These are phyloP conservation scores for Microcyclospora tardicrescens DNA, from an alignment of 2,329 filamentous ascomycete species.

Conservation along the genomic window DNA sequence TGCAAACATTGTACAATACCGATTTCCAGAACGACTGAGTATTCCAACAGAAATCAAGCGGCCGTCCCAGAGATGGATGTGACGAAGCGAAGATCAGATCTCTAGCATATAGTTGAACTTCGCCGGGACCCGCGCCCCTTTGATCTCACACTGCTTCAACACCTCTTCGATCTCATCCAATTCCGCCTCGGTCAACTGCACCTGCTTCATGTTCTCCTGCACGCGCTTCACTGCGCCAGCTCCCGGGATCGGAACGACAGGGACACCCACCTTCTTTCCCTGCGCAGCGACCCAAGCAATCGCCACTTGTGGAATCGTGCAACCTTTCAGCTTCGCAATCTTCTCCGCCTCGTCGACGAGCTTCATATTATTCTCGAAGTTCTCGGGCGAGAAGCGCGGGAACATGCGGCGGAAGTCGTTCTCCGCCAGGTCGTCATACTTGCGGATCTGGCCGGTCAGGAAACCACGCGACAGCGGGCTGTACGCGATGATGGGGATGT, in stretches of 20 bases:
- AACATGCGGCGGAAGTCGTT: slow-evolving; percentile 34
- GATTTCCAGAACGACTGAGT: too few species aligned
- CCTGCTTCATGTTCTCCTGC: slow-evolving; percentile 43
- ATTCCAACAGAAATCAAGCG: too few species aligned
- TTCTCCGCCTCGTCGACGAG: slow-evolving; percentile 46
- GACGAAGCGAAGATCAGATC: too few species aligned
- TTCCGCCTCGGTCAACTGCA: slow-evolving; percentile 40
- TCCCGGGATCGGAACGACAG: slow-evolving; percentile 54
- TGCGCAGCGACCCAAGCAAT: slow-evolving; percentile 48
- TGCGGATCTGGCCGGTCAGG: slow-evolving; percentile 31
- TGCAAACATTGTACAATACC: too few species aligned
- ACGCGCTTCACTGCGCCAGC: slow-evolving; percentile 44
- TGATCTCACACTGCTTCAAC: slow-evolving; percentile 35
- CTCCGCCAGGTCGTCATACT: slow-evolving; percentile 42
- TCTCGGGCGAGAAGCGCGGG: slow-evolving; percentile 51
- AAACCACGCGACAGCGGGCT: slow-evolving; percentile 5
- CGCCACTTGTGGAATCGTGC: slow-evolving; percentile 51
- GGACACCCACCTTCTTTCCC: slow-evolving; percentile 31
- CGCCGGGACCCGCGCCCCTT: slow-evolving; percentile 37
- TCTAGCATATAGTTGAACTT: neutral
- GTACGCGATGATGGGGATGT: slow-evolving; percentile 17
- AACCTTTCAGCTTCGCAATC: slow-evolving; percentile 46
- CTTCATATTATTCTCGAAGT: slow-evolving; percentile 52
- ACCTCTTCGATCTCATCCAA: slow-evolving; percentile 39
- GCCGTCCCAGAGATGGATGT: too few species aligned